Base-by-base conservation (phyloP, 31 red algal genomes). In the Porphyra umbilicalis region DNA sequence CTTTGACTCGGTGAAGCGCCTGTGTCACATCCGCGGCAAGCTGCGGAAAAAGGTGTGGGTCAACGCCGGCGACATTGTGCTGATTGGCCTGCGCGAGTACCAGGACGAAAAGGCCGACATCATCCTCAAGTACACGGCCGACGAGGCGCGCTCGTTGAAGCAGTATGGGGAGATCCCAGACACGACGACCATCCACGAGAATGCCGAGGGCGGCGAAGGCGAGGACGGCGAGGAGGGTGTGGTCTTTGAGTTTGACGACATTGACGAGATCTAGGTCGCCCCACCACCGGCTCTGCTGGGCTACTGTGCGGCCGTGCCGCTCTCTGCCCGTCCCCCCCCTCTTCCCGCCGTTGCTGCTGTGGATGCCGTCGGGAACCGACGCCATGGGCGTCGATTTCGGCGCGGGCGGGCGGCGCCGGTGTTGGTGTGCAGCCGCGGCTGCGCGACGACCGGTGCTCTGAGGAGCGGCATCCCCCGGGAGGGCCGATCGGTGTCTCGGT, bases 11-110 rank as follows among this genome's bases (percentile, higher is more conserved):
- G 85, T 84, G 30, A 94, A 90, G 77, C 83, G 97, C 13, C 81
- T 99, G 30, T 95, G 97, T n/a, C 97, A 99, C 35, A 99, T 99
- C 80, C 93, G 97, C 67, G 97, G 97, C 33, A 99, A 99, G 85
- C 85, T 99, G 75, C 89, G 97, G 35, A 99, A 99, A 77, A 99
- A 99, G 86, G 97, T 99, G 18, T 99, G 97, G 97, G 92, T 99
- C 34, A 96, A 96, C 71, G 89, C 90, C 0, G 93, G 95, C 82
- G 97, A 99, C 79, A 96, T 99, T 85, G 97, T 99, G 37, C 88
- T 99, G n/a, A 86, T 99, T 25, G 97, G 97, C 38, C 90, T 99
- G 36, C 91, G 97, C 36, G 97, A 99, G 34, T 99, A 91, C 84
- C 97, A 99, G 88, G 97, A 99, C 78, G 88, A 95, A 35, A 99